Conservation (phyloP, 805 yeast species). For the Ogataea nakhonphanomensis region DNA sequence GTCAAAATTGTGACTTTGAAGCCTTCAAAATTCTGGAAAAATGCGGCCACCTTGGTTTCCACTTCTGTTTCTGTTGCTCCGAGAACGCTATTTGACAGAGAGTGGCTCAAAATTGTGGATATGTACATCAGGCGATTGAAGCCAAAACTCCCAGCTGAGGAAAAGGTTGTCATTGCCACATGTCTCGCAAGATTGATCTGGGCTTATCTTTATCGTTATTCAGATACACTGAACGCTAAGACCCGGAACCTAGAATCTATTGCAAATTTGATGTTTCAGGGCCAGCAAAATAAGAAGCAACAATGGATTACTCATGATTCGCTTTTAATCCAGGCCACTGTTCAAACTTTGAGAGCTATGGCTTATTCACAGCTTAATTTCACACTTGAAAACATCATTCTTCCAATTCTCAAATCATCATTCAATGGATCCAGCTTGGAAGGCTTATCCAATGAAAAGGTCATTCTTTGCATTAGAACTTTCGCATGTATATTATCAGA, state of each 20-base stretch:
- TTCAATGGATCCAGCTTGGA: slow-evolving; percentile 62
- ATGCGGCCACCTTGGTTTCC: slow-evolving; percentile 62
- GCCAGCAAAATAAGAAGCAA: slow-evolving; percentile 50
- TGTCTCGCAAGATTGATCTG: slow-evolving; percentile 76
- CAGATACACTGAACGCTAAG: slow-evolving; percentile 86
- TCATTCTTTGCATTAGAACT: slow-evolving; percentile 65
- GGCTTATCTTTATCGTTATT: slow-evolving; percentile 83
- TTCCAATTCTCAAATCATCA: slow-evolving; percentile 62
- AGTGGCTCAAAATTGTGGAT: slow-evolving; percentile 74
- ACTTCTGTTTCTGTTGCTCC: slow-evolving; percentile 81
- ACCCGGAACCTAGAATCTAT: slow-evolving; percentile 71
- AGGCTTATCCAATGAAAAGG: slow-evolving; percentile 61
- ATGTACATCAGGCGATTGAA: slow-evolving; percentile 56
- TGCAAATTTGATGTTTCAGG: slow-evolving; percentile 53
- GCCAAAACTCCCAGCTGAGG: slow-evolving; percentile 49
- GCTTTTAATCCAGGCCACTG: slow-evolving; percentile 58
- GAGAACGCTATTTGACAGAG: slow-evolving; percentile 60
- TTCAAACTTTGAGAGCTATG: slow-evolving; percentile 70
- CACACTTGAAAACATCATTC: slow-evolving; percentile 70
- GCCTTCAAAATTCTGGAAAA: slow-evolving; percentile 56
- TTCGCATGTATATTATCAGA: slow-evolving; percentile 72
- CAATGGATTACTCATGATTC: slow-evolving; percentile 74
- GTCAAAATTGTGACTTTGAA: slow-evolving; percentile 42
- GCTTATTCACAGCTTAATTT: slow-evolving; percentile 79
- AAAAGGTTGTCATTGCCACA: slow-evolving; percentile 55